phyloP scores from a whole-genome alignment of 768 basidiomycete species.

The Tulasnella sp. region DNA sequence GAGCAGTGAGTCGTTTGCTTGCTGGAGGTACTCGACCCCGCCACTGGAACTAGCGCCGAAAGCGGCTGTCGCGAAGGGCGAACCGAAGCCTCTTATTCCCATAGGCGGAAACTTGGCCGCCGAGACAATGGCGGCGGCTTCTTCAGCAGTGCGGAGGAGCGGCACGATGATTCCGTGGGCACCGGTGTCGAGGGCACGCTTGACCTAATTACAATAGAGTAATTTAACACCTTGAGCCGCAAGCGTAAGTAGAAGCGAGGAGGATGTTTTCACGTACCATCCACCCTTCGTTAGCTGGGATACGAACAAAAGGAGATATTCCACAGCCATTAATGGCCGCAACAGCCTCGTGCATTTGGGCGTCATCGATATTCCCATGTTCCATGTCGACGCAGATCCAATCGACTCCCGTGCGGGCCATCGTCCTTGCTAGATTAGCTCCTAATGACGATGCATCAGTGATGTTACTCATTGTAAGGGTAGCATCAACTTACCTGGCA shows the following conservation, averaged over 20 bases:
- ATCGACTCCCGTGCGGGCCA: slow-evolving; percentile 7
- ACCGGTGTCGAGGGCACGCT: slow-evolving; percentile 30
- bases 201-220: slow-evolving; percentile 25
- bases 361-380: slow-evolving; percentile 24
- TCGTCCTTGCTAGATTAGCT: neutral
- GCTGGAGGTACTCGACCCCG: too few relatives aligned
- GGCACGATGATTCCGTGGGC: slow-evolving; percentile 30
- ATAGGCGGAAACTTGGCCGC: slow-evolving; percentile 28
- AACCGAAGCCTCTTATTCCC: slow-evolving; percentile 29
- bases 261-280: too few relatives aligned
- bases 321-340: slow-evolving; percentile 21
- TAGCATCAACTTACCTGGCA: too few relatives aligned
- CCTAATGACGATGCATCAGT: too few relatives aligned
- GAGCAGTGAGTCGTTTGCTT: slow-evolving; percentile 25
- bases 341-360: slow-evolving; percentile 22
- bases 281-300: slow-evolving; percentile 24
- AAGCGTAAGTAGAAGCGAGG: too few relatives aligned
- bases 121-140: slow-evolving; percentile 26
- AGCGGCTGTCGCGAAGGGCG: slow-evolving; percentile 27
- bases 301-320: slow-evolving; percentile 28
- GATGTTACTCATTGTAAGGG: too few relatives aligned
- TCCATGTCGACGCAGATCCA: slow-evolving; percentile 23
- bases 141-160: slow-evolving; percentile 27
- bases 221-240: too few relatives aligned
- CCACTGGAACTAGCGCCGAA: slow-evolving; percentile 22